Evolutionary conservation across 805 yeast species (phyloP).

Genomic region (Kodamaea nitidulidarum): DNA sequence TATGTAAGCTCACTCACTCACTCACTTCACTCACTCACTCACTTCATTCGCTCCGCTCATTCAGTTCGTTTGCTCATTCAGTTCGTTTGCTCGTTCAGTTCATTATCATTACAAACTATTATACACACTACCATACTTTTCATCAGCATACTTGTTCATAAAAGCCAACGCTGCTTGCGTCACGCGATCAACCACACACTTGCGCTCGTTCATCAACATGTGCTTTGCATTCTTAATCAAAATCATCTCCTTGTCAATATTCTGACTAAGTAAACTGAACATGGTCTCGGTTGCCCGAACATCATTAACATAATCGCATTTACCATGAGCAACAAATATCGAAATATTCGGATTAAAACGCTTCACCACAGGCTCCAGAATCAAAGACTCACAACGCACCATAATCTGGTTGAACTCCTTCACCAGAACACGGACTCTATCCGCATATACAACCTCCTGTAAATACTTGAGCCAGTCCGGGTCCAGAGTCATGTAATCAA

Average conservation of each 20-base stretch:
- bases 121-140: conserved; percentile 7
- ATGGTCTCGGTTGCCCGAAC: conserved; percentile 2
- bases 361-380: conserved; percentile 5
- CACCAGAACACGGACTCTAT: conserved; percentile 7
- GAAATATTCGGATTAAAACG: conserved; percentile 9
- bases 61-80: no score
- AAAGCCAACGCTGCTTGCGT: conserved; percentile 3
- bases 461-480: conserved; percentile 6
- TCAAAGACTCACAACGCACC: conserved; percentile 6
- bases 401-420: conserved; percentile 9
- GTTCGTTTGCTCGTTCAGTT: no score
- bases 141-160: conserved; percentile 8
- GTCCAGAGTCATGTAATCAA: conserved; percentile 6
- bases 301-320: conserved; percentile 3
- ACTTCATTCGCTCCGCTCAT: no score
- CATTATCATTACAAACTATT: conserved; percentile 3
- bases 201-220: conserved; percentile 7
- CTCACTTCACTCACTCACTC: no score
- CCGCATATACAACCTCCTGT: conserved; percentile 3
- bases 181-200: neutral
- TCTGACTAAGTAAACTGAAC: conserved; percentile 4
- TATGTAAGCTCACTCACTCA: no score
- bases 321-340: conserved; percentile 7
- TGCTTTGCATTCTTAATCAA: conserved; percentile 7
- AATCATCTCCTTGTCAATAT: conserved; percentile 8